Conservation (phyloP, 495 filamentous ascomycete genomes). For the Hypoxylon lienhwacheense region DNA sequence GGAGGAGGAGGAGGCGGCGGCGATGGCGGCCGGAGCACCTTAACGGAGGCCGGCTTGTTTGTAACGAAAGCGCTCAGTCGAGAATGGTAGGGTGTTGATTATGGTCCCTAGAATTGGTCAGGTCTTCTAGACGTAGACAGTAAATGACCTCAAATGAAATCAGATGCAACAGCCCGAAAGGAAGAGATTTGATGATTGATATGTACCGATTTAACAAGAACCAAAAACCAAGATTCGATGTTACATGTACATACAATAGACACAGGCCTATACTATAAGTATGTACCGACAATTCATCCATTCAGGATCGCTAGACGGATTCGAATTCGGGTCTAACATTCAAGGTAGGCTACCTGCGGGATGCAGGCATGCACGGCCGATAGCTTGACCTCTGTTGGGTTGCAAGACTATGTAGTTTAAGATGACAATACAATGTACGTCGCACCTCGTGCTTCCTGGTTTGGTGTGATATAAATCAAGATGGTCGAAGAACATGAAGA, state of each 20-base stretch:
- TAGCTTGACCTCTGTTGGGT: constrained; percentile 26
- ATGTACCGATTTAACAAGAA: constrained; percentile 7
- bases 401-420: constrained; percentile 28
- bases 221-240: constrained; percentile 15
- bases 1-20: constrained; percentile 5
- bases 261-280: too few species aligned
- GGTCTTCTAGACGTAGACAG: constrained; percentile 22
- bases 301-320: constrained; percentile 17
- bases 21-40: constrained; percentile 13
- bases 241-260: too few species aligned
- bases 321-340: constrained; percentile 15
- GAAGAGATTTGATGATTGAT: constrained; percentile 10
- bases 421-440: constrained; percentile 27
- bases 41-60: constrained; percentile 25
- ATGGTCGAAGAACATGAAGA: too few species aligned
- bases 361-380: constrained; percentile 29
- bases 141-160: constrained; percentile 13
- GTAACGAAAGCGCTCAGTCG: constrained; percentile 12
- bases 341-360: constrained; percentile 29
- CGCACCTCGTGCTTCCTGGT: constrained; percentile 24
- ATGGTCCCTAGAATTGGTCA: constrained; percentile 24
- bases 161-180: constrained; percentile 13
- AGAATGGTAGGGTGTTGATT: constrained; percentile 28
- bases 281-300: constrained; percentile 18
- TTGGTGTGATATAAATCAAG: too few species aligned